Evolutionary conservation across 1,284 basidiomycete species (phyloP), one percentile per base, ranked within the genome.

Genomic region (Flammula alnicola): DNA sequence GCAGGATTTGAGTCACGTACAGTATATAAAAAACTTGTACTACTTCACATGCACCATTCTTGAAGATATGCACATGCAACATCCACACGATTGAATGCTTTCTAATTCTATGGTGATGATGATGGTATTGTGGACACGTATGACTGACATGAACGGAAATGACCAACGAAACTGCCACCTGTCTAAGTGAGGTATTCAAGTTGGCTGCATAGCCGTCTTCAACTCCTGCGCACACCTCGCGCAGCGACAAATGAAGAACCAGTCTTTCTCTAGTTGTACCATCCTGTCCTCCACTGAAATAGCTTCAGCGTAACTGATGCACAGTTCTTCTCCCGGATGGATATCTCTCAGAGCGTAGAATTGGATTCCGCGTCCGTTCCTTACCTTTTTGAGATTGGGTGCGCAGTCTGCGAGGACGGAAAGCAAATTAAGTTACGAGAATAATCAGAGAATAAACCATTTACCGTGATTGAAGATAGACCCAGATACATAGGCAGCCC

Each of bases 391-490:
- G 9, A 86, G 60, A 47, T 84, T 86, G 3, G 84, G 83, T 3
- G 66, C 62, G 58, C 84, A 86, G 60, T 79, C 84, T 86, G 9
- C 27, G 26, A n/a, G n/a, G n/a, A n/a, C n/a, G n/a, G n/a, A n/a
- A n/a, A n/a, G n/a, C n/a, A 54, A 4, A 31, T 33, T 38, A 23
- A 51, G 29, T 32, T 29, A 45, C 12, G 20, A 11, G 20, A 44
- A 22, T 27, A 26, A 12, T 32, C 20, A 30, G 39, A 26, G 26
- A 12, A 43, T 32, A 30, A 30, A 22, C 9, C 14, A 68, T 71
- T 43, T 30, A 84, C 84, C 74, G 59, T 87, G 84, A 58, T 87
- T 87, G 61, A 86, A 86, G 64, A 80, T 84, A 9, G 83, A 83
- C 1, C 76, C 81, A 44, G 73, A 73, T 5, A 77, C 65, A 64